Conservation (phyloP, 805 yeast species). For the Hanseniaspora guilliermondii region DNA sequence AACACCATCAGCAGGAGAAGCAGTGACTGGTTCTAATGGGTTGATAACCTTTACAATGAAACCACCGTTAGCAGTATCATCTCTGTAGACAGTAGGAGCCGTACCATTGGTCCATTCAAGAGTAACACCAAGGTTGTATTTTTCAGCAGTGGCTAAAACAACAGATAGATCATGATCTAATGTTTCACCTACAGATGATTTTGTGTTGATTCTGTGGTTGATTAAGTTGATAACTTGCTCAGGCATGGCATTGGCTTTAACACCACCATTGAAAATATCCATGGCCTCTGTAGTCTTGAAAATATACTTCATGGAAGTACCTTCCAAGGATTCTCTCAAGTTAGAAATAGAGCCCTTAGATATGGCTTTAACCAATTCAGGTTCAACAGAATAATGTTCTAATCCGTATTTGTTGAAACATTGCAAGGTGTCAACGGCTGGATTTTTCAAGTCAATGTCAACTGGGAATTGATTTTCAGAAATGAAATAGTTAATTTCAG, state of each 20-base stretch:
- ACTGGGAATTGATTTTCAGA: conserved; percentile 45
- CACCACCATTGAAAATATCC: conserved; percentile 52
- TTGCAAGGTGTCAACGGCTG: conserved; percentile 40
- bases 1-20: conserved; percentile 35
- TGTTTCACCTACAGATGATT: conserved; percentile 33
- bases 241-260: conserved; percentile 57
- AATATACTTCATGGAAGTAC: conserved; percentile 17
- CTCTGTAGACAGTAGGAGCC: conserved; percentile 12
- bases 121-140: conserved; percentile 15
- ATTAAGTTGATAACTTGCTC: conserved; percentile 38
- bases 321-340: conserved; percentile 21
- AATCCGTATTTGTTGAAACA: conserved; percentile 30
- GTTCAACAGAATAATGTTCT: conserved; percentile 18
- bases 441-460: conserved; percentile 38
- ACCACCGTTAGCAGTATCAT: conserved; percentile 14
- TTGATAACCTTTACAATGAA: conserved; percentile 23
- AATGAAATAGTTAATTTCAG: conserved; percentile 41
- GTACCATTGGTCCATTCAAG: conserved; percentile 14
- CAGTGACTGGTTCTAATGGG: conserved; percentile 40
- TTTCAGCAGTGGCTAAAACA: conserved; percentile 15
- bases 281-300: conserved; percentile 49
- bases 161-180: conserved; percentile 24
- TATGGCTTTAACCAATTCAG: conserved; percentile 24
- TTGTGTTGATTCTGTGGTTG: conserved; percentile 48
- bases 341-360: conserved; percentile 29